Base-by-base conservation (phyloP, 1,139 yeast species). In the Saccharomyces hybrid region DNA sequence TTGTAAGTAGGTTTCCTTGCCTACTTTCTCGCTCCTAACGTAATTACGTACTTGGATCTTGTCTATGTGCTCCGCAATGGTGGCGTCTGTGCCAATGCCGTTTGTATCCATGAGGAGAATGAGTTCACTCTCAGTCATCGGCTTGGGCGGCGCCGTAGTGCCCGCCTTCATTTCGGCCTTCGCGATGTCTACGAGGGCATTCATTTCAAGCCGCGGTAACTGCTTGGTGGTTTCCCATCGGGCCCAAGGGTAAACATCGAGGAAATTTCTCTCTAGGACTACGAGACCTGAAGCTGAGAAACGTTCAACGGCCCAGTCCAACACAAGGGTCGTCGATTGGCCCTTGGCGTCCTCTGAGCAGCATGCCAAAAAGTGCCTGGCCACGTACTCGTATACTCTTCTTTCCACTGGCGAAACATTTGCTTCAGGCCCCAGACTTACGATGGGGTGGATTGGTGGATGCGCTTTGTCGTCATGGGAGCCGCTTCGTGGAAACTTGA, bases 21-120 rank as follows among this genome's bases (percentile, higher is more conserved):
- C 77, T 2, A 63, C 59, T 34, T 69, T 68, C 31, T 68, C 73
- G 60, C 84, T 84, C 14, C 73, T 72, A 2, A 88, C 82, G 64
- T 91, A 95, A 32, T 83, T 81, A 53, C 99, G 72, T 9, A 70
- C 69, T 27, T 79, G 72, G 49, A 95, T 83, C 65, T 88, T 91
- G 57, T 87, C 91, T 42, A 95, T 93, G 69, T 95, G 99, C 48
- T 93, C 99, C 0, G 99, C 99, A 73, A 95, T 95, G 0, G 99
- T 95, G 1, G 99, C 99, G 73, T 95, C 99, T 0, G 99, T 95
- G 1, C 99, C 99, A 50, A 95, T 95, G 0, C 98, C 98, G 71
- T 95, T 95, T 5, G 83, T 88, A 72, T 95, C 99, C 99, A 95
- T 95, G 51, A 93, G 73, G 9, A 90, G 86, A 72, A 95, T 89